Evolutionary conservation across 2,329 filamentous ascomycete genomes (phyloP).

Genomic region (Peltaster fructicola): DNA sequence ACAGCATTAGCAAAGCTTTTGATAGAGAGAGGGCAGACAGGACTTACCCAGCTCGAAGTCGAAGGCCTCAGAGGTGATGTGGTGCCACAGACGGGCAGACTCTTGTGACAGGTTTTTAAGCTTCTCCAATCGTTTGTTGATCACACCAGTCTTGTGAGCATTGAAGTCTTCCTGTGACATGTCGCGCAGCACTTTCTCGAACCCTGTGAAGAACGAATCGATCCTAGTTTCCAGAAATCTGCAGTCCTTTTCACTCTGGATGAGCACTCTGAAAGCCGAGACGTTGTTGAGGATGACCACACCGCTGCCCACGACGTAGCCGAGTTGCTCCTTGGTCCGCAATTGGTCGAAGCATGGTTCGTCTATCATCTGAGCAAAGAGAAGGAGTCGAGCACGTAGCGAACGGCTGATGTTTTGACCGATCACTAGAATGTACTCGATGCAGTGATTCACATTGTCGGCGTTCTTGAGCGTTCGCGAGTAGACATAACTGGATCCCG

Average conservation of each 20-base stretch:
- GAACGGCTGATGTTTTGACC: conserved; percentile 39
- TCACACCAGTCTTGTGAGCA: conserved; percentile 72
- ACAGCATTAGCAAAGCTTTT: conserved; percentile 1
- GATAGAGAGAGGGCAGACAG: conserved; percentile 1
- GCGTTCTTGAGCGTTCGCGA: conserved; percentile 66
- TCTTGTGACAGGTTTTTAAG: conserved; percentile 83
- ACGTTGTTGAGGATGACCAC: conserved; percentile 57
- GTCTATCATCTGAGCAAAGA: conserved; percentile 78
- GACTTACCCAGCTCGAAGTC: conserved; percentile 70
- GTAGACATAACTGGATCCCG: conserved; percentile 70
- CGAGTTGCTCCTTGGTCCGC: conserved; percentile 90
- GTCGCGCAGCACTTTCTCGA: conserved; percentile 45
- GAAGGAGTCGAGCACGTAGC: conserved; percentile 56
- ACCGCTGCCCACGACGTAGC: conserved; percentile 87
- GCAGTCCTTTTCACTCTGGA: conserved; percentile 79
- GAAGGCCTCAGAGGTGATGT: conserved; percentile 72
- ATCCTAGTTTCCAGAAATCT: conserved; percentile 76
- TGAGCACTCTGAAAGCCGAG: conserved; percentile 64
- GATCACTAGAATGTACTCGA: conserved; percentile 29
- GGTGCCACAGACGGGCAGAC: conserved; percentile 63
- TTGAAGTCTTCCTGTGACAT: conserved; percentile 81
- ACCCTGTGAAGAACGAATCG: conserved; percentile 60
- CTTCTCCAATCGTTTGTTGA: conserved; percentile 77
- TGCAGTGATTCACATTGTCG: conserved; percentile 53
- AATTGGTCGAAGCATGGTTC: conserved; percentile 91